Evolutionary conservation across 257 asterid genomes (phyloP), one percentile per base, ranked within the genome.

Genomic region (Coffea eugenioides): DNA sequence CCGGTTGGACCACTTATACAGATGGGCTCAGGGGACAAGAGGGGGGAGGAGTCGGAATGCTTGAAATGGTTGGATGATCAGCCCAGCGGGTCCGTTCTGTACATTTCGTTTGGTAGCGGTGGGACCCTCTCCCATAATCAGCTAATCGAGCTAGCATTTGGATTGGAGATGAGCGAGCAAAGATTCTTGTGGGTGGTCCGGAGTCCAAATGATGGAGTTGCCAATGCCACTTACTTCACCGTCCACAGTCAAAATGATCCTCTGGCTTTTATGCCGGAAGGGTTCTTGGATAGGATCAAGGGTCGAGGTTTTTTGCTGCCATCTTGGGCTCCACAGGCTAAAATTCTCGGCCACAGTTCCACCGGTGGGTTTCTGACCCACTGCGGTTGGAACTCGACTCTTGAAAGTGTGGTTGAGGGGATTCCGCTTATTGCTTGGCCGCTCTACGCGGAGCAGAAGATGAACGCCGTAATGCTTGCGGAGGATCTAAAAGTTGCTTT

Each of bases 401-500:
- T 93, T 0, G 97, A 93, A 27, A 88, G 93, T 8, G 82, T 92
- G 18, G 91, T 80, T 0, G 83, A 89, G 3, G 96, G 98, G 1
- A 88, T 89, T 3, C 94, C 98, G 4, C 74, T 95, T 76, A 87
- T 93, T 9, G 94, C 90, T 0, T 94, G 98, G 98, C 98, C 98
- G 0, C 80, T 94, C 43, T 94, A 80, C 8, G 98, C 98, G 0
- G 98, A 94, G 45, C 98, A 94, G 57, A 82, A 69, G 73, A 90
- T 88, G 96, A 94, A 94, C 1, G 95, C 97, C 0, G 88, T 90
- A 34, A 76, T 91, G 80, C 39, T 94, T 8, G 46, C 69, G 0
- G 93, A 90, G 81, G 93, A 85, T 1, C 73, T 88, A 0, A 82
- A 75, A 78, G 90, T 90, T 52, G 97, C 92, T 8, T 11, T 91